These are phyloP conservation scores for Lotus japonicus DNA, from an alignment of 306 rosid genomes.

Conservation along the genomic window DNA sequence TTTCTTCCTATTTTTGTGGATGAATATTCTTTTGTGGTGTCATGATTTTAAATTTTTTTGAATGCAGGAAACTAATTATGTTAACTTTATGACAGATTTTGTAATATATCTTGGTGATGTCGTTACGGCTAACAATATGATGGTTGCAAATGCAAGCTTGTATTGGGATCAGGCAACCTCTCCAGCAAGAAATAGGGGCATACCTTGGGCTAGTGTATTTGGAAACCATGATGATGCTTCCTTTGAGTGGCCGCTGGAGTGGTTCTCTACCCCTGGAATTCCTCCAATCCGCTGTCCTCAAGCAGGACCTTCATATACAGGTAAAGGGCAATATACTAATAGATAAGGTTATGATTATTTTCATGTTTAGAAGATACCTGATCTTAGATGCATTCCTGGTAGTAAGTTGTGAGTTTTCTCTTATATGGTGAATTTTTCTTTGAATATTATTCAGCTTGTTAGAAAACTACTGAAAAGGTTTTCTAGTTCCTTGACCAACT, in stretches of 20 bases:
- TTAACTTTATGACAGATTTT: constrained; percentile 48
- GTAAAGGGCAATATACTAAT: constrained; percentile 18
- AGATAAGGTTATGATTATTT: background rate
- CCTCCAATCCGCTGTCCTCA: constrained; percentile 48
- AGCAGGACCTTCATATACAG: constrained; percentile 33
- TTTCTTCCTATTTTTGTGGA: too few relatives aligned
- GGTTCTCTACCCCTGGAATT: constrained; percentile 71
- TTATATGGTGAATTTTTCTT: background rate
- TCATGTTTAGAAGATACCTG: background rate
- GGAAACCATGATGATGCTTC: constrained; percentile 89
- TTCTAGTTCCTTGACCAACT: background rate
- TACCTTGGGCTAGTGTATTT: constrained; percentile 75
- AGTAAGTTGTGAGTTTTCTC: background rate
- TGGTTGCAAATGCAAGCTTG: constrained; percentile 60
- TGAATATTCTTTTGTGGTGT: background rate
- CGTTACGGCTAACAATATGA: constrained; percentile 73
- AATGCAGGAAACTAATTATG: constrained; percentile 1
- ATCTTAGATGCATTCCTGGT: background rate
- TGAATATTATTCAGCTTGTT: background rate
- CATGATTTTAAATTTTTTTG: background rate
- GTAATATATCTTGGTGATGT: constrained; percentile 88
- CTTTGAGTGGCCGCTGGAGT: constrained; percentile 72
- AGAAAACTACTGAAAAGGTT: too few relatives aligned
- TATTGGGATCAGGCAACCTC: constrained; percentile 78
- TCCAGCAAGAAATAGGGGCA: constrained; percentile 59